These are phyloP conservation scores for Epichloe coenophiala DNA, from an alignment of 2,329 filamentous ascomycete species.

Conservation along the genomic window DNA sequence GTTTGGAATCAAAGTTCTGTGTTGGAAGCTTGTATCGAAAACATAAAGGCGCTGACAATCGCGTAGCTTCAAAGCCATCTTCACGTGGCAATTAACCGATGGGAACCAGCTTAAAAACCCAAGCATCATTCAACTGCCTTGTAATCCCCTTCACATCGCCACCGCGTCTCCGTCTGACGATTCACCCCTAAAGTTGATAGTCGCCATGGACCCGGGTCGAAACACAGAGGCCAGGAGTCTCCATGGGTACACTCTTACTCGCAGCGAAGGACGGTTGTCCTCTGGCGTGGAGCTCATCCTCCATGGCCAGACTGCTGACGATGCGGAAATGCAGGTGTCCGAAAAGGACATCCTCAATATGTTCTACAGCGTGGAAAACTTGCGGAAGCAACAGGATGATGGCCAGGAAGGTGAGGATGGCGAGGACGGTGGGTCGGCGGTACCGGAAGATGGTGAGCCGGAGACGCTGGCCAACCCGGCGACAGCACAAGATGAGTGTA, in stretches of 20 bases:
- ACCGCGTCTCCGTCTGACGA: constrained; percentile 12
- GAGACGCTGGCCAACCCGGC: background rate
- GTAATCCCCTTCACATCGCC: constrained; percentile 48
- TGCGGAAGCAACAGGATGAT: constrained; percentile 28
- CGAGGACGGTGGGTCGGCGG: constrained; percentile 3
- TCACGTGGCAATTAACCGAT: constrained; percentile 43
- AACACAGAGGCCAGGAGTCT: constrained; percentile 16
- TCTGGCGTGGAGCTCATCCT: constrained; percentile 15
- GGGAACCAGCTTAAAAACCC: constrained; percentile 36
- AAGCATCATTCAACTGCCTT: constrained; percentile 37
- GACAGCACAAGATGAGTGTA: background rate
- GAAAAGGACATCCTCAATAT: constrained; percentile 26
- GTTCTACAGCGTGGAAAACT: constrained; percentile 31
- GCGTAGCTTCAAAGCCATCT: constrained; percentile 45
- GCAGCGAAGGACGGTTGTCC: constrained; percentile 19
- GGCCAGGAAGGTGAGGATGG: constrained; percentile 9
- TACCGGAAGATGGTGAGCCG: background rate
- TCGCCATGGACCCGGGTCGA: constrained; percentile 25
- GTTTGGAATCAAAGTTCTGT: constrained; percentile 8
- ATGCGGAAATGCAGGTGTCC: constrained; percentile 23
- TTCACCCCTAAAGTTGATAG: constrained; percentile 20
- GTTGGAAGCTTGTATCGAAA: background rate
- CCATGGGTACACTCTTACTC: constrained; percentile 17
- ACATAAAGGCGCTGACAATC: background rate
- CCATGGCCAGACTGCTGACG: constrained; percentile 9